Evolutionary conservation across 2,329 filamentous ascomycete genomes (phyloP), one percentile per base, ranked within the genome.

Genomic region (Drechslerella stenobrocha): DNA sequence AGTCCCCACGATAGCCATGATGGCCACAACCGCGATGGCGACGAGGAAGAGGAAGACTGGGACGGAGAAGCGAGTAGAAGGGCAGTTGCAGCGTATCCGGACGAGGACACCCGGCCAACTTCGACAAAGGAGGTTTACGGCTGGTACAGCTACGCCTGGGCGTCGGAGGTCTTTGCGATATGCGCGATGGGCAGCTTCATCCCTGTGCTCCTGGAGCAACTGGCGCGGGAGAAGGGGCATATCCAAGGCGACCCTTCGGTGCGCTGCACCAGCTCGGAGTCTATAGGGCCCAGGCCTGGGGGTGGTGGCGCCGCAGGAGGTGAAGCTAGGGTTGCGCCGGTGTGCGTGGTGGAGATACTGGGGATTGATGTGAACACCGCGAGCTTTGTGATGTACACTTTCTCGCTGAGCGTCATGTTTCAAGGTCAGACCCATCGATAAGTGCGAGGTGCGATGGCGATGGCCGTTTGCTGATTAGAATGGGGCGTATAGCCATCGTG

Each of bases 371-470:
- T 98, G 78, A 97, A 97, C 77, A 96, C 92, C 0, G 91, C 92
- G 32, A 95, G 89, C 76, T 96, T 97, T 76, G 92, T 90, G 75
- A 95, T 97, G 90, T 97, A 97, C 78, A 96, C 90, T 1, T 98
- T 98, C 77, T 95, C 90, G 61, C 80, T 95, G 74, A 95, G 89
- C 75, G 93, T 98, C 1, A 48, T 69, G 52, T 69, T 69, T 37
- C 64, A 69, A 63, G 64, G 56, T 69, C 45, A 11, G 60, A 15
- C 23, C 13, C 32, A 28, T 1, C n/a, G n/a, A n/a, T n/a, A n/a
- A n/a, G n/a, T n/a, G n/a, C n/a, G n/a, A n/a, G n/a, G n/a, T n/a
- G n/a, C n/a, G n/a, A n/a, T n/a, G n/a, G n/a, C n/a, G n/a, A n/a
- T n/a, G n/a, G n/a, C n/a, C n/a, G n/a, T n/a, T n/a, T n/a, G n/a